Evolutionary conservation across 306 rosid species (phyloP), one percentile per base, ranked within the genome.

Genomic region (Gleditsia sinensis): DNA sequence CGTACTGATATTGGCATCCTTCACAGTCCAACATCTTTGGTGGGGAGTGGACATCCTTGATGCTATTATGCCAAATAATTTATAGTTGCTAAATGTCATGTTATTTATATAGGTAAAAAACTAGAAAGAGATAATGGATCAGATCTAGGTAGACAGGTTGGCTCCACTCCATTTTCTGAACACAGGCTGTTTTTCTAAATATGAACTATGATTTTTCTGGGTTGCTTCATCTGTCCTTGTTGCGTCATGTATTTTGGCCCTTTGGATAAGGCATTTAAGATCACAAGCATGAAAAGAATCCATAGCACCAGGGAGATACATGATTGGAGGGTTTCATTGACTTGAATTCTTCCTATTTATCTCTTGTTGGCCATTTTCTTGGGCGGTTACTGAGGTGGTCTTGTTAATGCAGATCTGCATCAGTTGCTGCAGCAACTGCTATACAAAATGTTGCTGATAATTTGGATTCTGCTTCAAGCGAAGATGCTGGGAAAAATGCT

Each of bases 391-490:
- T 48, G 7, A 68, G 60, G 28, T 62, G 57, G 36, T 71, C 34
- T 61, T 30, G 71, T 64, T 59, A 43, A 69, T 88, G 74, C 91
- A 94, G 99, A 86, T 76, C 92, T 71, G 87, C 94, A 30, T 89
- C 98, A 42, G 86, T 65, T 79, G 83, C 96, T 77, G 96, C 92
- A 70, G 78, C 88, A 81, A 80, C 86, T 69, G 79, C 93, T 25
- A 74, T 87, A 23, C 89, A 45, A 80, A 88, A 82, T 57, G 83
- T 60, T 73, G 86, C 77, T 42, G 80, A 65, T 49, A 76, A 83
- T 66, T 60, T 80, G 63, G 83, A 81, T 74, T 84, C 97, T 85
- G 86, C 87, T 81, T 91, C 88, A 25, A 83, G 87, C 43, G 96
- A 84, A 36, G 96, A 85, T 61, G 85, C 82, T 7, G 81, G 74